Conservation (phyloP, 148 eudicot genomes). For the Cornus suecica region DNA sequence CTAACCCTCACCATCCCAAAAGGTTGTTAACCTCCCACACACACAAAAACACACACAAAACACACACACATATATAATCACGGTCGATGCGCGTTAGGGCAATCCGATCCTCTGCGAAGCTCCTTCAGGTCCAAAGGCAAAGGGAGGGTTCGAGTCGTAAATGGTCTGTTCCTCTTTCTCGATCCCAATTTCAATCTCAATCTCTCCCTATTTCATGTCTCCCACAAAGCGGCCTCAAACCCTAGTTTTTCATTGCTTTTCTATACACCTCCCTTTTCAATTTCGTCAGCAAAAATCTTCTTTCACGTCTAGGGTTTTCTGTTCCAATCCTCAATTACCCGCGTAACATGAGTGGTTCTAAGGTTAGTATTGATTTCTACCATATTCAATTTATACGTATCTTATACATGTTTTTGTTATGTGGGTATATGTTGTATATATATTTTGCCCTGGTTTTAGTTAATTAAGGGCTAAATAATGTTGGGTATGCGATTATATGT, state of each 20-base stretch:
- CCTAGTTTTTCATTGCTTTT: conserved; percentile 29
- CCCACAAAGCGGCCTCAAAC: conserved; percentile 18
- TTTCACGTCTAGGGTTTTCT: conserved; percentile 3
- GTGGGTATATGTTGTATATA: background rate
- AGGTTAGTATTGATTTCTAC: conserved; percentile 16
- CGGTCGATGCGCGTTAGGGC: background rate
- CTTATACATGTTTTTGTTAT: background rate
- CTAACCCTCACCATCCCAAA: background rate
- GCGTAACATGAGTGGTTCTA: conserved; percentile 28
- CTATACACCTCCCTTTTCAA: conserved; percentile 17
- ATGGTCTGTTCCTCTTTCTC: background rate
- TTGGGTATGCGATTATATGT: too few relatives aligned
- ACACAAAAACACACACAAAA: background rate
- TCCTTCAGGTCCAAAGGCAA: background rate
- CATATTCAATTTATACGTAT: background rate
- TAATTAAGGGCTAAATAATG: too few relatives aligned
- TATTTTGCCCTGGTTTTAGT: background rate
- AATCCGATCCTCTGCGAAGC: background rate
- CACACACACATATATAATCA: background rate
- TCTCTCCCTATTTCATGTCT: conserved; percentile 17
- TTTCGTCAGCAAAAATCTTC: background rate
- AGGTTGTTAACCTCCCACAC: background rate
- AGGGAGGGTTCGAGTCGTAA: background rate
- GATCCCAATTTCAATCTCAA: background rate
- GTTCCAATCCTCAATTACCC: background rate